Evolutionary conservation across 495 filamentous ascomycete species (phyloP), one percentile per base, ranked within the genome.

Genomic region (Penicillium flavigenum): DNA sequence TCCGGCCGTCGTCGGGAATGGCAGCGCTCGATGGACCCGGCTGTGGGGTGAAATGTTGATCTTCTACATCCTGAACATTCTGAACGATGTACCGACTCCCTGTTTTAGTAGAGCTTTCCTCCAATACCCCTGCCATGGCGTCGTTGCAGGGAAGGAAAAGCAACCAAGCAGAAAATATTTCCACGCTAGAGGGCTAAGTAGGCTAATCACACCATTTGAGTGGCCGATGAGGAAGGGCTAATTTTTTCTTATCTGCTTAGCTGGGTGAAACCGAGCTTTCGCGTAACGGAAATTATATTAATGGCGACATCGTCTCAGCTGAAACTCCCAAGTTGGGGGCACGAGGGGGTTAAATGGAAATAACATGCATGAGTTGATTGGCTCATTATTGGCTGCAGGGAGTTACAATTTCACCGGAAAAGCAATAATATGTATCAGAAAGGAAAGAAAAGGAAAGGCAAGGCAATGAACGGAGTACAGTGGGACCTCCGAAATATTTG

Each of bases 11-110:
- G 6, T 67, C 59, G 24, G 54, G 24, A 16, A 44, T 32, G 27
- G 31, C 42, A 27, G 47, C 4, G 22, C n/a, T 26, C 19, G 20
- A 54, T 17, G 56, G 51, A 34, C 43, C 31, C 8, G 45, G 29
- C 5, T 49, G 51, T 46, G 55, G 39, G 36, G 43, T 31, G 48
- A n/a, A 43, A 10, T 17, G 36, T 41, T 57, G 56, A 49, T 63
- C 55, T 52, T 68, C 63, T 16, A 68, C 60, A 59, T 66, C 65
- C 10, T 58, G 62, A 2, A 67, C 57, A 51, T 61, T 57, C 19
- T 61, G 63, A 2, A 65, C 57, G 49, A 50, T 42, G 31, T 66
- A 58, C 20, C 45, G 48, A 29, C 11, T 47, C 14, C 57, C 59
- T 17, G 53, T 51, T 14, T 63, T 60, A 32, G 44, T 49, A 22